phyloP scores from a whole-genome alignment of 2,329 filamentous ascomycete species.

The Ophiocordyceps camponoti-rufipedis region DNA sequence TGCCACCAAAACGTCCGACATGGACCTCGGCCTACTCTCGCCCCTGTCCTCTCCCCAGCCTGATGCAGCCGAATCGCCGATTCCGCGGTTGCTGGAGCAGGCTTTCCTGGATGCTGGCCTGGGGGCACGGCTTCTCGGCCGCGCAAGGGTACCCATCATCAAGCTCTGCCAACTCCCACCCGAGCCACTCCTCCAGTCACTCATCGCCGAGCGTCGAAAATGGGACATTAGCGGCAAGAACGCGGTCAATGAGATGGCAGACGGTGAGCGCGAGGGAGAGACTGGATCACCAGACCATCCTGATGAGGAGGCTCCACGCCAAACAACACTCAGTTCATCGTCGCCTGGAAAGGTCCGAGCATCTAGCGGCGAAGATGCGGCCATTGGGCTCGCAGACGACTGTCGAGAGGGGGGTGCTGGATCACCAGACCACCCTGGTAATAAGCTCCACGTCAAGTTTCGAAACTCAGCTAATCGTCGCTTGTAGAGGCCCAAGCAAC shows the following conservation, averaged over 20 bases:
- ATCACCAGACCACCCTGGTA: constrained; percentile 7
- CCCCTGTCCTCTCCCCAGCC: constrained; percentile 35
- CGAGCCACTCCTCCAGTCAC: constrained; percentile 36
- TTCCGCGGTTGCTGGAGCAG: constrained; percentile 61
- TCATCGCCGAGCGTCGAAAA: constrained; percentile 46
- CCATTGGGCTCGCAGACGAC: constrained; percentile 13
- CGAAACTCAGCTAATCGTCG: constrained; percentile 2
- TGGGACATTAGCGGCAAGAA: constrained; percentile 45
- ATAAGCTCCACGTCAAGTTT: constrained; percentile 5
- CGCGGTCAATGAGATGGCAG: constrained; percentile 15
- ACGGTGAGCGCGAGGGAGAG: constrained; percentile 15
- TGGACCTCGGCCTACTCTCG: constrained; percentile 70
- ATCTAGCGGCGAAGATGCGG: constrained; percentile 23
- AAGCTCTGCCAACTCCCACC: constrained; percentile 64
- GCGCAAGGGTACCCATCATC: constrained; percentile 71
- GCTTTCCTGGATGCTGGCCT: constrained; percentile 52
- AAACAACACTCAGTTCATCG: constrained; percentile 1
- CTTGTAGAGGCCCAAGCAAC: background rate
- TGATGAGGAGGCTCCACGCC: constrained; percentile 8
- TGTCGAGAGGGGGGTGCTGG: constrained; percentile 12
- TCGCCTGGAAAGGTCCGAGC: background rate
- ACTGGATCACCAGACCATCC: constrained; percentile 4
- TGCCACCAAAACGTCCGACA: constrained; percentile 72
- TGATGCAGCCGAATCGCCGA: constrained; percentile 35
- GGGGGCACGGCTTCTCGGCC: constrained; percentile 59